Conservation (phyloP, 2,329 filamentous ascomycete species). For the Fonsecaea multimorphosa region DNA sequence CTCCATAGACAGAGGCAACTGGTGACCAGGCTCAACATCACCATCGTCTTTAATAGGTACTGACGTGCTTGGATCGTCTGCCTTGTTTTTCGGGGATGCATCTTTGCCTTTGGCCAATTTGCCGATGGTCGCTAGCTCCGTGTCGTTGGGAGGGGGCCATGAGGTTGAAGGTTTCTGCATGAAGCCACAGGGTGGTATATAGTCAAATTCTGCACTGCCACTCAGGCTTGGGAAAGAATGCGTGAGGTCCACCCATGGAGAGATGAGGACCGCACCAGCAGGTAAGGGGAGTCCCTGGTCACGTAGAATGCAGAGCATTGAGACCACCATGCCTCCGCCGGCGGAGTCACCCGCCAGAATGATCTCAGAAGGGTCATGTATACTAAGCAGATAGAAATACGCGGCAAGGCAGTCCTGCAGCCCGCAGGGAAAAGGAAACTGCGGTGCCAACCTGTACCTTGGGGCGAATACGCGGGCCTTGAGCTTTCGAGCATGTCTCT, state of each 20-base stretch:
- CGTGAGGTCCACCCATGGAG: constrained; percentile 93
- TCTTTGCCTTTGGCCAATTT: constrained; percentile 50
- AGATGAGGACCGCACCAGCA: constrained; percentile 87
- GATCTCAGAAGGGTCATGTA: constrained; percentile 80
- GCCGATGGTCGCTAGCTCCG: constrained; percentile 64
- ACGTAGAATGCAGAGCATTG: constrained; percentile 77
- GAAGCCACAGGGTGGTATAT: constrained; percentile 86
- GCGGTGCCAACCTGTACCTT: constrained; percentile 83
- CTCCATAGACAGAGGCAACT: constrained; percentile 63
- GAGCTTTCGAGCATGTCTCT: constrained; percentile 91
- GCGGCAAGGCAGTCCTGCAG: constrained; percentile 87
- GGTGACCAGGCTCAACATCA: constrained; percentile 39
- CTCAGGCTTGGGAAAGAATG: constrained; percentile 94
- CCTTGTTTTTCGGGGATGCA: constrained; percentile 48
- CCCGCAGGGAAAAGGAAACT: constrained; percentile 94
- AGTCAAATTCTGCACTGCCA: constrained; percentile 75
- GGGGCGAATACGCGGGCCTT: constrained; percentile 88
- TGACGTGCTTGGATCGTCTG: constrained; percentile 31
- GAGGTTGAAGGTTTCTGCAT: constrained; percentile 84
- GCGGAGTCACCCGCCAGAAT: constrained; percentile 91
- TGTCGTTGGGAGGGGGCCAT: constrained; percentile 91
- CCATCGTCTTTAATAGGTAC: constrained; percentile 17
- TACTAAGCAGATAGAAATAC: constrained; percentile 79
- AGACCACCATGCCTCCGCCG: constrained; percentile 86
- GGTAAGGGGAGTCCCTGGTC: constrained; percentile 84